Conservation (phyloP, 2,329 filamentous ascomycete species). For the Alternaria hordeiaustralica region DNA sequence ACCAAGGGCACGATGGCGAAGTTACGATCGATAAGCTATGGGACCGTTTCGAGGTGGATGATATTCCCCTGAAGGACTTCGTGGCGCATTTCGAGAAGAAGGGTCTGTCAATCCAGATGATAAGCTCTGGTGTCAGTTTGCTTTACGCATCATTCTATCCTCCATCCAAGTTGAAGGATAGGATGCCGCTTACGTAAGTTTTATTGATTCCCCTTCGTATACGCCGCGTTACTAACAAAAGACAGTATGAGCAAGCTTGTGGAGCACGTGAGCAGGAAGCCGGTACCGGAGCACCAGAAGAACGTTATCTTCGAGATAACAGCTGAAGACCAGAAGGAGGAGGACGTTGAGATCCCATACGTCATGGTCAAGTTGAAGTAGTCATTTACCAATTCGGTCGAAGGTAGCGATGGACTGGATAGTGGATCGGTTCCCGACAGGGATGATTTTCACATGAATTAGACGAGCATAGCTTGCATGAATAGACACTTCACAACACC, state of each 20-base stretch:
- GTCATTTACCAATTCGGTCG: background rate
- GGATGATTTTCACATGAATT: slow-evolving; percentile 10
- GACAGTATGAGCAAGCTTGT: slow-evolving; percentile 84
- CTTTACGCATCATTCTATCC: slow-evolving; percentile 95
- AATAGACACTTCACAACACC: slow-evolving; percentile 14
- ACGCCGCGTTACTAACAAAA: slow-evolving; percentile 26
- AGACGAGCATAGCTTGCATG: slow-evolving; percentile 29
- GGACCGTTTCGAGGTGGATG: slow-evolving; percentile 91
- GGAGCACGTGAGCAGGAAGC: slow-evolving; percentile 88
- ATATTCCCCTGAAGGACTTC: slow-evolving; percentile 85
- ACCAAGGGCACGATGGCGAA: slow-evolving; percentile 76
- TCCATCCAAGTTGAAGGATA: slow-evolving; percentile 80
- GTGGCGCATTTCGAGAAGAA: slow-evolving; percentile 78
- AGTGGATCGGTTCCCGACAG: background rate
- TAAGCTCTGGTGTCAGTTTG: slow-evolving; percentile 95
- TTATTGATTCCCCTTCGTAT: background rate
- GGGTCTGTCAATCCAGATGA: slow-evolving; percentile 85
- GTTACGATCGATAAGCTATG: slow-evolving; percentile 94
- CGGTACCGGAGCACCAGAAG: slow-evolving; percentile 88
- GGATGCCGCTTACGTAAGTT: slow-evolving; percentile 72
- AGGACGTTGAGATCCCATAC: slow-evolving; percentile 97
- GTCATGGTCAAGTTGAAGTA: slow-evolving; percentile 81
- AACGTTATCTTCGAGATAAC: slow-evolving; percentile 96
- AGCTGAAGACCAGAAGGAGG: slow-evolving; percentile 83
- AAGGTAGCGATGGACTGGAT: background rate